Conservation (phyloP, 805 yeast genomes). For the Saturnispora quitensis region DNA sequence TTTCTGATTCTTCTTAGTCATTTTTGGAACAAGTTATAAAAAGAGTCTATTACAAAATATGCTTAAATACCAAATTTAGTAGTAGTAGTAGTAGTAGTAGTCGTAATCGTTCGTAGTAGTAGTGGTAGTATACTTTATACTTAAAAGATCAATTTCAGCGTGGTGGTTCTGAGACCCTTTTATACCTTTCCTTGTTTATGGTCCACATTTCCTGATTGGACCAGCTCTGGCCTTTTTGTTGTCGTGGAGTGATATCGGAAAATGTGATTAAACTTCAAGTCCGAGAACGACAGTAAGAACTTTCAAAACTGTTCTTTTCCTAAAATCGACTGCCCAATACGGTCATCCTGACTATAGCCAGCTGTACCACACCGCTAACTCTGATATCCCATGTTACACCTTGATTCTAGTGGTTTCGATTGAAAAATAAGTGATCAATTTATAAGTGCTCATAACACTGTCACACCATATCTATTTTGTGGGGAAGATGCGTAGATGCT, state of each 20-base stretch:
- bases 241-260: slow-evolving; percentile 1
- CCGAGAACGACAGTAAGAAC: neutral
- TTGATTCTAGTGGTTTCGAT: neutral
- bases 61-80: too few species aligned
- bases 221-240: neutral
- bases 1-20: slow-evolving; percentile 21
- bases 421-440: neutral
- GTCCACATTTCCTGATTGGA: neutral
- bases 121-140: neutral
- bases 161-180: neutral
- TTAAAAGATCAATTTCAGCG: too few species aligned
- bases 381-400: neutral
- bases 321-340: neutral
- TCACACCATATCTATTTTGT: neutral
- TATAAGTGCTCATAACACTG: neutral
- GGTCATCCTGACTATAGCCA: neutral
- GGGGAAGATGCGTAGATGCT: neutral
- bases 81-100: neutral
- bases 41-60: neutral
- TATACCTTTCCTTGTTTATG: neutral
- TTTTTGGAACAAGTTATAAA: neutral
- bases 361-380: neutral
- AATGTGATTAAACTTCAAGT: neutral
- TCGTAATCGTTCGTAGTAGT: slow-evolving; percentile 1
- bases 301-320: neutral